These are phyloP conservation scores for Dissophora globulifera DNA, from an alignment of 192 early-diverging fungal species.

Conservation along the genomic window DNA sequence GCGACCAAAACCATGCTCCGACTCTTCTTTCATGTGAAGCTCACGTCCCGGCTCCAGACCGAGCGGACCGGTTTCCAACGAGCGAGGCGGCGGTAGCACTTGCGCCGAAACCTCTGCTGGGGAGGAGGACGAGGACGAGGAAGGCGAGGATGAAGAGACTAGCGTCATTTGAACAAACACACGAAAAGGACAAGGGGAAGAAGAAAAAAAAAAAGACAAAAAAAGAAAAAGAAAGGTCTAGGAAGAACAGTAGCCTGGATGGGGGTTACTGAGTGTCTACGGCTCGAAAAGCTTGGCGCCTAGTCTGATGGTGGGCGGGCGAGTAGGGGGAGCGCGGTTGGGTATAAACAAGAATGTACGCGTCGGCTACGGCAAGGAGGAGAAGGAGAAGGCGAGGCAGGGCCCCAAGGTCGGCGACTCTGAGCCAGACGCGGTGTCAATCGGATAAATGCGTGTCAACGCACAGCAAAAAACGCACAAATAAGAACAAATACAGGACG, in stretches of 20 bases:
- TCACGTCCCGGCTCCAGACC: no score
- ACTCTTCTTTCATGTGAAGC: no score
- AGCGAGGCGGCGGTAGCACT: not conserved
- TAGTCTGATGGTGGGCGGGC: no score
- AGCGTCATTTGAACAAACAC: not conserved
- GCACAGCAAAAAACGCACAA: not conserved
- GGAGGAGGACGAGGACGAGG: not conserved
- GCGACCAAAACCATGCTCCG: no score
- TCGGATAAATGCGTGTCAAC: not conserved
- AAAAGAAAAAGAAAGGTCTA: not conserved
- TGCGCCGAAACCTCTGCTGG: not conserved
- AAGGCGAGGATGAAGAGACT: not conserved
- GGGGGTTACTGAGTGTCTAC: no score
- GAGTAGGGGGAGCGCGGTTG: not conserved
- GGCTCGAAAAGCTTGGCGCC: no score
- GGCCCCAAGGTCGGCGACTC: not conserved
- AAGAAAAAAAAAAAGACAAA: not conserved
- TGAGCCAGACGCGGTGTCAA: not conserved
- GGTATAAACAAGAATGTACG: not conserved
- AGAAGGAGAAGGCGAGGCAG: not conserved
- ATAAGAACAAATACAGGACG: not conserved
- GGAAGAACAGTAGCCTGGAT: no score
- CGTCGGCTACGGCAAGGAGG: no score
- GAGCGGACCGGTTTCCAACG: no score
- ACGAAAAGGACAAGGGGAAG: not conserved